These are phyloP conservation scores for Mycena kentingensis DNA, from an alignment of 768 basidiomycete species.

Conservation along the genomic window DNA sequence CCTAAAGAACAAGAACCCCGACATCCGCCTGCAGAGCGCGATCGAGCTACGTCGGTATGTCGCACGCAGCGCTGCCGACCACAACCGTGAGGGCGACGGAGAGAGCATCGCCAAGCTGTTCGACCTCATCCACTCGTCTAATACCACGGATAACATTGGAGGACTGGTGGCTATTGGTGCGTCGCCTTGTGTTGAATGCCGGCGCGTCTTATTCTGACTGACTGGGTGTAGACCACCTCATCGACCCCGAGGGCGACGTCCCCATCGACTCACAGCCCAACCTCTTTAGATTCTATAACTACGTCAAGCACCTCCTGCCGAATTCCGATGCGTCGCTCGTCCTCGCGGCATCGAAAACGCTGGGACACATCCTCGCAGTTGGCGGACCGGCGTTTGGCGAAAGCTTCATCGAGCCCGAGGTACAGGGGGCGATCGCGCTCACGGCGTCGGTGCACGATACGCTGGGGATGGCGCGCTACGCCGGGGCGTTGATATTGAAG, in stretches of 20 bases:
- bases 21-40: slow-evolving; percentile 54
- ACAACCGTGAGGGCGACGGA: slow-evolving; percentile 56
- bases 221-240: slow-evolving; percentile 47
- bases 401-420: slow-evolving; percentile 64
- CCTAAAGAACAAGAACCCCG: slow-evolving; percentile 48
- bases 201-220: not conserved
- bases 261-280: slow-evolving; percentile 56
- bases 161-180: slow-evolving; percentile 68
- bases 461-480: slow-evolving; percentile 63
- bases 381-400: slow-evolving; percentile 63
- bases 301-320: slow-evolving; percentile 68
- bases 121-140: slow-evolving; percentile 61
- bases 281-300: slow-evolving; percentile 64
- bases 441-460: slow-evolving; percentile 42
- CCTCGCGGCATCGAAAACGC: slow-evolving; percentile 68
- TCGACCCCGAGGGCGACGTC: slow-evolving; percentile 58
- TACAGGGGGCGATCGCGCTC: slow-evolving; percentile 56
- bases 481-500: slow-evolving; percentile 71
- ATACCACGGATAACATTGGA: slow-evolving; percentile 62
- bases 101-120: slow-evolving; percentile 61
- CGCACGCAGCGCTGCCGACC: slow-evolving; percentile 53
- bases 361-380: slow-evolving; percentile 63
- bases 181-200: slow-evolving; percentile 16
- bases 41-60: slow-evolving; percentile 57
- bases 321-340: slow-evolving; percentile 72